A percentile compares a stretch with the other conserved stretches of the same genome.
Evolutionary conservation across 169 alveolate species (phyloP).

Genomic region (Cryptosporidium sp.): DNA sequence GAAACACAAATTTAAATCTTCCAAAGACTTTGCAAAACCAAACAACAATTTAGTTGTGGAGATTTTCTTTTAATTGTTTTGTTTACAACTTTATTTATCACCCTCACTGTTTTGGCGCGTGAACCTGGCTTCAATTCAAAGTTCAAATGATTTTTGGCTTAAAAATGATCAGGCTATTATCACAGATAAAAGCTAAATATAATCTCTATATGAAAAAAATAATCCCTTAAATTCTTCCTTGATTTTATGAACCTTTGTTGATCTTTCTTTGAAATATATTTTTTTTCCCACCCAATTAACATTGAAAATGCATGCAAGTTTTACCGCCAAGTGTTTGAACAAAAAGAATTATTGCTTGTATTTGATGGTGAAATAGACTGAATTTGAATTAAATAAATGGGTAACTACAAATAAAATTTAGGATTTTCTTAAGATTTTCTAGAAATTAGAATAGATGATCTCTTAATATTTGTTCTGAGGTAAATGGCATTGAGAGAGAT

Average conservation of each 20-base stretch:
- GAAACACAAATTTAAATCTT: not conserved
- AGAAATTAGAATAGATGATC: no score
- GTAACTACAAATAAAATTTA: no score
- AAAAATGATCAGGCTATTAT: no score
- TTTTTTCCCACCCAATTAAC: not conserved
- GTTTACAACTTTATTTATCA: not conserved
- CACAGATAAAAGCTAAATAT: not conserved
- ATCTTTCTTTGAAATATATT: not conserved
- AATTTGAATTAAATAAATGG: no score
- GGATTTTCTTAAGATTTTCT: not conserved
- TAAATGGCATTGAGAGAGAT: no score
- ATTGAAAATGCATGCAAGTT: not conserved
- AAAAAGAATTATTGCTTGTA: no score
- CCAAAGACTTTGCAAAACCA: slow-evolving; percentile 6
- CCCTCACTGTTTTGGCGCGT: slow-evolving; percentile 5
- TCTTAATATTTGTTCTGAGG: no score
- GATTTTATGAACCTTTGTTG: not conserved
- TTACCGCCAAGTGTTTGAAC: not conserved
- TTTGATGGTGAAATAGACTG: not conserved
- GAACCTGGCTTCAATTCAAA: not conserved
- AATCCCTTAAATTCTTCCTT: not conserved
- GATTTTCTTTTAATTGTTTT: not conserved
- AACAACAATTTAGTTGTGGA: not conserved
- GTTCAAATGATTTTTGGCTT: not conserved
- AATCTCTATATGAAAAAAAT: no score